Evolutionary conservation across 2,329 filamentous ascomycete genomes (phyloP), one percentile per base, ranked within the genome.

Genomic region (Monosporascus cannonballus): DNA sequence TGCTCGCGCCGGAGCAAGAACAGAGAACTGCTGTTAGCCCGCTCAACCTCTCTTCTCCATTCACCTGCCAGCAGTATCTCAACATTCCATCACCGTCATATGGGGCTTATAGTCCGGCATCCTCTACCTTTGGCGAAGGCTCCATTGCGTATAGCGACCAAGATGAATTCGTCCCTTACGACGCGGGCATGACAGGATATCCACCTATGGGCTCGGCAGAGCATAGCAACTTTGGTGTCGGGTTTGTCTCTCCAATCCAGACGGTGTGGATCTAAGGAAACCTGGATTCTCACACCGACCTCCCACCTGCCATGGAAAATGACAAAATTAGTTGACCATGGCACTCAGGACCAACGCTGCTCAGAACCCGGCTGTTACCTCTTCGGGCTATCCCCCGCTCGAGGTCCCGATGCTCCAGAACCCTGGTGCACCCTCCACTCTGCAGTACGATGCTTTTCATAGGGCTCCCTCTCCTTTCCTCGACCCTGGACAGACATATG

Each of bases 191-290:
- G 63, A 62, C 73, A 60, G 69, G 73, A 58, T 73, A 74, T 66
- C 72, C 74, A 55, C 71, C 74, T 76, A 66, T 74, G 70, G 69
- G 76, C 67, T 65, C 60, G 54, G 57, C 61, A 51, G 67, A 65
- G 61, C 62, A 68, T 66, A 71, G 59, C 69, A 71, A 74, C 67
- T 76, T 71, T 73, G 73, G 74, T 69, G 69, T 75, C 73, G 80
- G 80, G 80, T 83, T 83, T 76, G 80, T 83, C 73, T 75, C 77
- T 80, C 79, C 79, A 76, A 74, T 78, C 71, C 78, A 81, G 73
- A 72, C 79, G 69, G 74, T 82, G 73, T 83, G 79, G 79, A 81
- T 77, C 71, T 83, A 79, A 59, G 56, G 42, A 72, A 68, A 63
- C 70, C 68, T 64, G 58, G 59, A 60, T 59, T 65, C 64, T 68